These are phyloP conservation scores for Exophiala spinifera DNA, from an alignment of 2,329 filamentous ascomycete species.

Conservation along the genomic window DNA sequence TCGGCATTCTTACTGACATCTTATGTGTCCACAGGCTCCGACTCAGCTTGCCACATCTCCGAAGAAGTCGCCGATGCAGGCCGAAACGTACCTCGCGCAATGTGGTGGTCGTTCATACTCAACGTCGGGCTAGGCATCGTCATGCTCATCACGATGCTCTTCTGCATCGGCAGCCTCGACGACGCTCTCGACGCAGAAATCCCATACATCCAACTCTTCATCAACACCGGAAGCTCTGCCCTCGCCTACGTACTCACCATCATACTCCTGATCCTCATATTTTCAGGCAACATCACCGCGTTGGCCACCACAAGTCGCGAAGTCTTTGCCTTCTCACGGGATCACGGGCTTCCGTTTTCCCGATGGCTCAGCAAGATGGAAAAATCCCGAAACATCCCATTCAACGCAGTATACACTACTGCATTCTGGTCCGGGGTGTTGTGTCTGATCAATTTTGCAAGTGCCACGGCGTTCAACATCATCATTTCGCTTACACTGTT, in stretches of 20 bases:
- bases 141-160: conserved; percentile 46
- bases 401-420: conserved; percentile 48
- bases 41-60: conserved; percentile 13
- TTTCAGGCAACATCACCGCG: conserved; percentile 19
- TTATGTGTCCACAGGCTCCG: not conserved
- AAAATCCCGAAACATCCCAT: conserved; percentile 36
- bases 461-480: conserved; percentile 43
- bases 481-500: conserved; percentile 44
- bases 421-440: conserved; percentile 45
- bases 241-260: conserved; percentile 13
- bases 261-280: conserved; percentile 15
- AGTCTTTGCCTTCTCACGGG: conserved; percentile 34
- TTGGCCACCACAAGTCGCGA: conserved; percentile 22
- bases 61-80: conserved; percentile 49
- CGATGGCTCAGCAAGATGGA: conserved; percentile 35
- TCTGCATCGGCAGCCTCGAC: conserved; percentile 35
- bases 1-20: not conserved
- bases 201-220: conserved; percentile 21
- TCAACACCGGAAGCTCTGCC: conserved; percentile 15
- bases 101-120: conserved; percentile 45
- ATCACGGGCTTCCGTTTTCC: conserved; percentile 48
- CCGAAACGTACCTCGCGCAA: conserved; percentile 46
- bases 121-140: conserved; percentile 46
- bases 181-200: conserved; percentile 35
- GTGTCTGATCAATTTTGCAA: conserved; percentile 53